Base-by-base conservation (phyloP, 257 asterid species). In the Scutellaria baicalensis region DNA sequence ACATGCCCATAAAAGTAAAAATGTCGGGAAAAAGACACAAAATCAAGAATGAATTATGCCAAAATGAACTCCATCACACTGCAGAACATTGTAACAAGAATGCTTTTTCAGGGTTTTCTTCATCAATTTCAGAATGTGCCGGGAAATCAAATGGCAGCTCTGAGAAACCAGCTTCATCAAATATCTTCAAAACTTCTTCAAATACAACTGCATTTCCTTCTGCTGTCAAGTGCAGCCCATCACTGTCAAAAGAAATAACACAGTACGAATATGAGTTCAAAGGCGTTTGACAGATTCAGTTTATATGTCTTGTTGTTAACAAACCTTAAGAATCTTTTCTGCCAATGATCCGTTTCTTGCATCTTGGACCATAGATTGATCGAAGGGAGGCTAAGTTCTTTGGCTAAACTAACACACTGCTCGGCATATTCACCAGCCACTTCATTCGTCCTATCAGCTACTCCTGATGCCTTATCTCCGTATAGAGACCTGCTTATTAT, bases 341-440 rank as follows among this genome's bases (percentile, higher is more conserved):
- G 87, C 99, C 99, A 91, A 49, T 86, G 86, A 9, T 72, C 81
- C 5, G 85, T 80, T 82, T 94, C 89, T 81, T 94, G 97, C 97
- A 94, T 91, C 77, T 86, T 89, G 71, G 97, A 84, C 99, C 99
- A 94, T 12, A 94, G 79, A 80, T 89, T 75, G 75, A 94, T 21
- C 2, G 86, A 91, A 68, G 96, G 95, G 52, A 89, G 82, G 75
- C 84, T 88, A 14, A 91, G 86, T 66, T 94, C 96, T 73, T 67
- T 59, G 71, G 96, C 96, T 76, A 94, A 71, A 61, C 75, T 79
- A 62, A 86, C 79, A 55, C 99, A 94, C 64, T 82, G 79, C 68
- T 81, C 83, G 0, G 96, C 97, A 68, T 94, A 94, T 55, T 40
- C 76, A 70, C 92, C 89, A 4, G 92, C 11, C 58, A 63, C 80